These are phyloP conservation scores for Scorias spongiosa DNA, from an alignment of 2,329 filamentous ascomycete species.

Conservation along the genomic window DNA sequence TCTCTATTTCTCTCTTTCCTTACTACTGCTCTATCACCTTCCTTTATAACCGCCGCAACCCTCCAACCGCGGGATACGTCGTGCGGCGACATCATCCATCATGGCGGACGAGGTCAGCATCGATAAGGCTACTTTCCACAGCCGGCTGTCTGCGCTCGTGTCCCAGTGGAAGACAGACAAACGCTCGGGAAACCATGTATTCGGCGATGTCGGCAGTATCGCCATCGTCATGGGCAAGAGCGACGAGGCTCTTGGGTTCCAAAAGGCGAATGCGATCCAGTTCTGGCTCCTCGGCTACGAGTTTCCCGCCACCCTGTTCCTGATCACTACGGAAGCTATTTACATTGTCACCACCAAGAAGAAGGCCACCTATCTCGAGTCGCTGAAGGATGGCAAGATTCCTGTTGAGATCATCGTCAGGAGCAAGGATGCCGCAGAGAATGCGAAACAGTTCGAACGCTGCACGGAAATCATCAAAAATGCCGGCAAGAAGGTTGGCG, in stretches of 20 bases:
- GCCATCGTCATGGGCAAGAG: conserved; percentile 90
- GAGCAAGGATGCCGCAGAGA: conserved; percentile 81
- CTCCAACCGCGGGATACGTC: not conserved
- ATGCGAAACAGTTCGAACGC: conserved; percentile 76
- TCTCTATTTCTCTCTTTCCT: too few relatives aligned
- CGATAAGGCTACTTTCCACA: conserved; percentile 85
- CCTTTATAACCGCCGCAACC: too few relatives aligned
- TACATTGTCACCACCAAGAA: conserved; percentile 93
- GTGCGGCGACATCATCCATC: conserved; percentile 10
- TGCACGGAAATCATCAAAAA: conserved; percentile 76
- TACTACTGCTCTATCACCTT: too few relatives aligned
- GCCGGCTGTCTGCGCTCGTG: conserved; percentile 74
- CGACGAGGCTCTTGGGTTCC: conserved; percentile 70
- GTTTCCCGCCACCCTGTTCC: conserved; percentile 87
- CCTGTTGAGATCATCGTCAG: conserved; percentile 84
- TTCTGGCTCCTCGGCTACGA: conserved; percentile 98
- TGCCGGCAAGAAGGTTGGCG: conserved; percentile 81
- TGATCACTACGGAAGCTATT: conserved; percentile 75
- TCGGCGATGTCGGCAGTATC: conserved; percentile 75
- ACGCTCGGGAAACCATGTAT: conserved; percentile 68
- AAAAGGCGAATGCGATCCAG: conserved; percentile 95
- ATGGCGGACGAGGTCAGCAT: conserved; percentile 83
- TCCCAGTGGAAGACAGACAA: conserved; percentile 95
- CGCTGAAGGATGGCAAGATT: conserved; percentile 80
- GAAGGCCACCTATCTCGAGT: conserved; percentile 91